These are phyloP conservation scores for Chrysopogon serrulatus DNA, from an alignment of 176 grass and related monocot genomes.

Conservation along the genomic window DNA sequence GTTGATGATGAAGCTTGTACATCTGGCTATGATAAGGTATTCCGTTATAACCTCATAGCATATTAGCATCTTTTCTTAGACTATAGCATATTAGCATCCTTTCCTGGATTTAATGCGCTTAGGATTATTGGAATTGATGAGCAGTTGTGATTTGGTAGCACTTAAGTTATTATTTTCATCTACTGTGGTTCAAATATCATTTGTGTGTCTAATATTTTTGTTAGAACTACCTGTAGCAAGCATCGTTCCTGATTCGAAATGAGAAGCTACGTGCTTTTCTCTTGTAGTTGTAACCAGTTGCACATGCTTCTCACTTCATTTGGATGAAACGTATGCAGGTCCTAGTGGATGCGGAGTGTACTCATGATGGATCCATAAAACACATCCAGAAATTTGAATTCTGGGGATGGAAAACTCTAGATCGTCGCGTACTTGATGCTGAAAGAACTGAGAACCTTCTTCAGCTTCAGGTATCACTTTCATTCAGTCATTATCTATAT, in stretches of 20 bases:
- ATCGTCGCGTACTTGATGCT: slow-evolving; percentile 82
- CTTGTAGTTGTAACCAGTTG: not conserved
- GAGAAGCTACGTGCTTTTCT: not conserved
- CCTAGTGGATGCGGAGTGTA: slow-evolving; percentile 96
- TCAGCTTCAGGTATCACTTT: slow-evolving; percentile 70
- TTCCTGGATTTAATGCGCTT: not conserved
- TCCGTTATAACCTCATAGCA: not conserved
- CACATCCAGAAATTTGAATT: slow-evolving; percentile 94
- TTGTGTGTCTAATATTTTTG: not conserved
- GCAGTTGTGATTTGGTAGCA: not conserved
- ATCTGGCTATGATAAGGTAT: slow-evolving; percentile 95
- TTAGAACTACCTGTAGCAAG: not conserved
- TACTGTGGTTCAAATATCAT: not conserved
- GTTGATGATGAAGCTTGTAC: slow-evolving; percentile 41
- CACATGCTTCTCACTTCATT: not conserved
- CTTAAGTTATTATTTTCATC: not conserved
- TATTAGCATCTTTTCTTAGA: not conserved
- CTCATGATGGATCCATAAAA: slow-evolving; percentile 95
- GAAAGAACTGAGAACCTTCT: slow-evolving; percentile 85
- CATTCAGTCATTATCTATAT: slow-evolving; percentile 8
- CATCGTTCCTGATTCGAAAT: not conserved
- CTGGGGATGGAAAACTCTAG: slow-evolving; percentile 96
- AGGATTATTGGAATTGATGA: not conserved
- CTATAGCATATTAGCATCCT: not conserved
- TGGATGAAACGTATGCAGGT: slow-evolving; percentile 44